These are phyloP conservation scores for Quercus ilex DNA, from an alignment of 306 rosid species.

Conservation along the genomic window DNA sequence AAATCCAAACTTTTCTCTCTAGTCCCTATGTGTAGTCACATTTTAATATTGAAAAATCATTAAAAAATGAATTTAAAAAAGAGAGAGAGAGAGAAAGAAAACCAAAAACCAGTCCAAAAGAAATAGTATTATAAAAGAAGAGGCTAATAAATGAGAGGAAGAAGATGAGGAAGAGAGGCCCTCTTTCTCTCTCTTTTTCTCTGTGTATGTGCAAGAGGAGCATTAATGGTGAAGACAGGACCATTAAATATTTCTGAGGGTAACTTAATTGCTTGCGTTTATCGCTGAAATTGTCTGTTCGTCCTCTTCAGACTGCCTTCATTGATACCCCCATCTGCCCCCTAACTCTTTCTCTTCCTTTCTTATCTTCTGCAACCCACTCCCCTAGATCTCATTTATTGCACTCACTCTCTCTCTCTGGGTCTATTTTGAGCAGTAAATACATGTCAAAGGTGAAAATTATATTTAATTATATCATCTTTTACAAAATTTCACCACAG, in stretches of 20 bases:
- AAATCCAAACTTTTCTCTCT: background rate
- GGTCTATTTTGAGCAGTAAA: background rate
- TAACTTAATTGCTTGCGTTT: slow-evolving; percentile 20
- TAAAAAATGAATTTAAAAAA: background rate
- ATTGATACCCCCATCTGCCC: slow-evolving; percentile 19
- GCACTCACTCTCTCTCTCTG: background rate
- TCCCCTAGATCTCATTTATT: slow-evolving; percentile 24
- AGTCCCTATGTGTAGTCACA: background rate
- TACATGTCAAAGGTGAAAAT: background rate
- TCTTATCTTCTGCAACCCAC: slow-evolving; percentile 33
- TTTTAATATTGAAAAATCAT: background rate
- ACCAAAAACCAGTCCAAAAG: background rate
- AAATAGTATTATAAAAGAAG: background rate
- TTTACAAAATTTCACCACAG: slow-evolving; percentile 1
- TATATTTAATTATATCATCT: background rate
- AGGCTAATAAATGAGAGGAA: background rate
- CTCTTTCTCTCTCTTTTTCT: background rate
- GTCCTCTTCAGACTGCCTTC: slow-evolving; percentile 14
- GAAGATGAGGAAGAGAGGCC: background rate
- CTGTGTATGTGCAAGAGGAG: background rate
- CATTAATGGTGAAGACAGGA: slow-evolving; percentile 31
- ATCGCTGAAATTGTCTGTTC: slow-evolving; percentile 27
- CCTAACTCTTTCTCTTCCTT: background rate
- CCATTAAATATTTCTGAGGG: slow-evolving; percentile 17
- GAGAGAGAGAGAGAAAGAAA: background rate